These are phyloP conservation scores for Monosporascus sp. DNA, from an alignment of 2,329 filamentous ascomycete genomes.

Conservation along the genomic window DNA sequence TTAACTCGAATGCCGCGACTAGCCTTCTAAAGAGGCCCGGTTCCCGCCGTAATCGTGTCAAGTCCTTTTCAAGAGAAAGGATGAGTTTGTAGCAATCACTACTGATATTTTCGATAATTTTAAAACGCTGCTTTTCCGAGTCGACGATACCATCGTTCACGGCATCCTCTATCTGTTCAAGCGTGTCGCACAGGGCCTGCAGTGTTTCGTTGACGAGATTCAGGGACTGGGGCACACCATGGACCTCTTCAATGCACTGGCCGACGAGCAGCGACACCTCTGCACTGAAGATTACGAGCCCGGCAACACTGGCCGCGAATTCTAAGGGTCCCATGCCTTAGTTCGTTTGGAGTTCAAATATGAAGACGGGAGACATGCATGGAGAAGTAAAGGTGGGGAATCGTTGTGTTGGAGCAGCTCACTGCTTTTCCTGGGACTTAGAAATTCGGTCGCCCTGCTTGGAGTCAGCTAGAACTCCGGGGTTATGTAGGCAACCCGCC, in stretches of 20 bases:
- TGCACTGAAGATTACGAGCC: background rate
- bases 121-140: background rate
- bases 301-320: background rate
- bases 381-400: background rate
- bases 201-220: background rate
- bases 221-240: background rate
- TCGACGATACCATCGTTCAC: background rate
- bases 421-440: too few relatives aligned
- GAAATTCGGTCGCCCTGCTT: too few relatives aligned
- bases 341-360: background rate
- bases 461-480: too few relatives aligned
- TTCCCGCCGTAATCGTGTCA: background rate
- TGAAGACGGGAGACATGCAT: background rate
- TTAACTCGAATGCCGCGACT: background rate
- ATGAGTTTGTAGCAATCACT: background rate
- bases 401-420: background rate
- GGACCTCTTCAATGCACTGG: background rate
- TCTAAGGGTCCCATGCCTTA: background rate
- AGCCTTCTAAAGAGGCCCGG: background rate
- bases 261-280: background rate
- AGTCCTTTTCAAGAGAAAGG: background rate
- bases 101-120: background rate
- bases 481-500: background rate
- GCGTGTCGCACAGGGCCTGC: background rate
- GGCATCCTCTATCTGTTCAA: background rate